Evolutionary conservation across 768 basidiomycete species (phyloP), one percentile per base, ranked within the genome.

Genomic region (Scleroderma bovista): DNA sequence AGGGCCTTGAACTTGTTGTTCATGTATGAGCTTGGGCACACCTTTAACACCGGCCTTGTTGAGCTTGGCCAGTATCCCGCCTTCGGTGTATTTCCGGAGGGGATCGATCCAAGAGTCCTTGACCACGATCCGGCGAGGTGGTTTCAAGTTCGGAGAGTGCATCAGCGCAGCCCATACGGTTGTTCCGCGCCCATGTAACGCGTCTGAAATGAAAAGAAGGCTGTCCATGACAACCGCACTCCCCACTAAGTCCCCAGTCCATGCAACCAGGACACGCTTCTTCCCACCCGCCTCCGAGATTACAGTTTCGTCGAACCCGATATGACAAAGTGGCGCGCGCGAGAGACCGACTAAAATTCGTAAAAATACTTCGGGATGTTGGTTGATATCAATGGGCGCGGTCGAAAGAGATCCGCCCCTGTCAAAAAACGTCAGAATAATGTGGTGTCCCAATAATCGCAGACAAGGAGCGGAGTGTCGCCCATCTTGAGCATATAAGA

Each of bases 101-200:
- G 39, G 26, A 13, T 50, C 40, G 7, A n/a, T n/a, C 47, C 51
- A 55, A 5, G 34, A 22, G 31, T 52, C 48, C 26, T 55, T 55
- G 17, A 55, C 32, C 2, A 23, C 29, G 0, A 49, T 38, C 44
- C 15, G 1, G 5, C 33, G 9, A 29, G 26, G 26, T 29, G 2
- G 9, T 22, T 17, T 32, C n/a, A 17, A 39, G 38, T 3, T 16
- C n/a, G 38, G 38, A 39, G n/a, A n/a, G 17, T 39, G n/a, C 38
- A 39, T 39, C 9, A 17, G 19, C 3, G 17, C 16, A n/a, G 16
- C 38, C 40, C 39, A 42, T 2, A 55, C 47, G 1, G 36, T 52
- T 32, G 33, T 55, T 1, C 47, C 51, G 16, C 26, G 22, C 5
- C 54, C 20, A 16, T 51, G 51, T 8, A 55, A 32, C 1, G 17